A percentile compares a stretch with the other conserved stretches of the same genome.
Evolutionary conservation across 768 basidiomycete species (phyloP).

Genomic region (Strobilomyces echinocephalus): DNA sequence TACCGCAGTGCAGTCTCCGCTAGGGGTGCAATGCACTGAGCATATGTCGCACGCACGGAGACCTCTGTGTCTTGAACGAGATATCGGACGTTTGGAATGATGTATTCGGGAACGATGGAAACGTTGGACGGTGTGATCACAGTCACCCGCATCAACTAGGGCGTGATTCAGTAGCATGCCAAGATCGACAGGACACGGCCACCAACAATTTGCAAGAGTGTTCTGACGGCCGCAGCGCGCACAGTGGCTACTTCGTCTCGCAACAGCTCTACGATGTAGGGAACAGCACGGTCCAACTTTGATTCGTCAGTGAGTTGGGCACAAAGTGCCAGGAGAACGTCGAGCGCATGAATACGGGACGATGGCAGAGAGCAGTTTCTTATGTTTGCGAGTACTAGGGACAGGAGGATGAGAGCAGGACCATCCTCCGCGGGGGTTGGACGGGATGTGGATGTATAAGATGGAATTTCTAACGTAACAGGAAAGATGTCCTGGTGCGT

Average conservation of each 20-base stretch:
- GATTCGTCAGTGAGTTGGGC: conserved; percentile 89
- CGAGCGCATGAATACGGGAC: conserved; percentile 80
- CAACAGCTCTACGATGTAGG: conserved; percentile 84
- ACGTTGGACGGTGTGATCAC: conserved; percentile 61
- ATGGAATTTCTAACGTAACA: conserved; percentile 65
- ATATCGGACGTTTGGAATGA: conserved; percentile 84
- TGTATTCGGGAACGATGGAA: conserved; percentile 90
- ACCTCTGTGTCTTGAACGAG: conserved; percentile 81
- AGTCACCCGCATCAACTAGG: conserved; percentile 54
- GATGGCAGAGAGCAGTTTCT: conserved; percentile 83
- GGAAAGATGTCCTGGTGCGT: conserved; percentile 65
- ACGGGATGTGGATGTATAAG: conserved; percentile 34
- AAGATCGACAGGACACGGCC: neutral
- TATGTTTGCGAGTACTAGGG: conserved; percentile 82
- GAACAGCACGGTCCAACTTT: conserved; percentile 88
- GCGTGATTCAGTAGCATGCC: conserved; percentile 26
- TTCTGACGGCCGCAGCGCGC: conserved; percentile 71
- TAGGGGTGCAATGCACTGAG: conserved; percentile 78
- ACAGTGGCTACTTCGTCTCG: conserved; percentile 84
- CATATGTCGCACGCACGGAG: conserved; percentile 75
- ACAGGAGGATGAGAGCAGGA: conserved; percentile 82
- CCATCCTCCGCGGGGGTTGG: conserved; percentile 75
- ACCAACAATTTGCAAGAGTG: conserved; percentile 79
- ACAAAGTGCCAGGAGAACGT: conserved; percentile 78
- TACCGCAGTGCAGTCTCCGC: conserved; percentile 85